A percentile compares a stretch with the other conserved stretches of the same genome.
Evolutionary conservation across 2,329 filamentous ascomycete species (phyloP).

Genomic region (Calonectria hongkongensis): DNA sequence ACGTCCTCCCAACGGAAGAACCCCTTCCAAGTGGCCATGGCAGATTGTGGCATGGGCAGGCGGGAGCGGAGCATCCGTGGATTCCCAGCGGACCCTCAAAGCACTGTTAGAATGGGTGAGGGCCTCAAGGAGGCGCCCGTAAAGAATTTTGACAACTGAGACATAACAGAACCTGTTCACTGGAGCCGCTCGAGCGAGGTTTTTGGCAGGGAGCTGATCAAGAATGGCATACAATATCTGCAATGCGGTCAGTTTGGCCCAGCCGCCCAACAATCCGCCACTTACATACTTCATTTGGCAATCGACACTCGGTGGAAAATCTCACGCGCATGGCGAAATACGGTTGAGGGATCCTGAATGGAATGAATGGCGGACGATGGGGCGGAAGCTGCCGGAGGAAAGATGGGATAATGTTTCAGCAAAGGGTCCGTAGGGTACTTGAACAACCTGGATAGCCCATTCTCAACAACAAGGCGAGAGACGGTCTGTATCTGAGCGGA

Average conservation of each 20-base stretch:
- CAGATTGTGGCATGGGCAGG: background rate
- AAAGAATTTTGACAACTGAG: background rate
- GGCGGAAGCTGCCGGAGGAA: background rate
- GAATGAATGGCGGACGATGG: background rate
- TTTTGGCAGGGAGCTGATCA: background rate
- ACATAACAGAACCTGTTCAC: background rate
- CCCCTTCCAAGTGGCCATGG: background rate
- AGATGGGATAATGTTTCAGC: background rate
- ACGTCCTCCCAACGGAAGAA: background rate
- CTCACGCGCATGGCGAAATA: background rate
- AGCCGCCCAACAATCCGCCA: background rate
- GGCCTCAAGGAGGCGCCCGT: background rate
- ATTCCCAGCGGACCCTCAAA: background rate
- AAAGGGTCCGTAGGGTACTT: background rate
- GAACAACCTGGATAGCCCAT: too few relatives aligned
- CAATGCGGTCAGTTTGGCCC: background rate
- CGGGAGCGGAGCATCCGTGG: background rate
- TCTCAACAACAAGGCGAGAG: too few relatives aligned
- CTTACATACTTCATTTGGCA: slow-evolving; percentile 9
- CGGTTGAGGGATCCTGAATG: background rate
- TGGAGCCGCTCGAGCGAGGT: background rate
- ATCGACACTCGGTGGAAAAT: background rate
- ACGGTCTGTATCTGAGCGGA: too few relatives aligned
- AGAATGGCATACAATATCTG: slow-evolving; percentile 3
- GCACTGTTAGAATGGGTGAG: background rate